A percentile compares a stretch with the other conserved stretches of the same genome.
These are phyloP conservation scores for Melanomma pulvis-pyrius DNA, from an alignment of 495 filamentous ascomycete genomes.

Conservation along the genomic window DNA sequence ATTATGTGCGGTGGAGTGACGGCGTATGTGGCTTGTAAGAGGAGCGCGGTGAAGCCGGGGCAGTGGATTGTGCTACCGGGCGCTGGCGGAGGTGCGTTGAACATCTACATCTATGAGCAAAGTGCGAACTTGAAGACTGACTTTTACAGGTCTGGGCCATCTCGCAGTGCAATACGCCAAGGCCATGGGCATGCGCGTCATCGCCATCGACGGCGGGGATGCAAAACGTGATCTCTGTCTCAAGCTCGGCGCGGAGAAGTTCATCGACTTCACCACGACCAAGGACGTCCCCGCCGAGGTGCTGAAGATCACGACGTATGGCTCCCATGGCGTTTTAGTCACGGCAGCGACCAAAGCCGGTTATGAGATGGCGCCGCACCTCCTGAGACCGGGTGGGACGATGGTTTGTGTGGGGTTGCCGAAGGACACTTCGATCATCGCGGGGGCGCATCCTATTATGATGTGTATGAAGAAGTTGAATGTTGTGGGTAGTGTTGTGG, in stretches of 20 bases:
- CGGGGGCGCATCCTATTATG: slow-evolving; percentile 38
- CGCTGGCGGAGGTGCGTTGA: slow-evolving; percentile 34
- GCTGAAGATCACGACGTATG: slow-evolving; percentile 38
- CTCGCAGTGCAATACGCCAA: slow-evolving; percentile 40
- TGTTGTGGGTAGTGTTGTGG: slow-evolving; percentile 41
- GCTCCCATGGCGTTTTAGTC: slow-evolving; percentile 40
- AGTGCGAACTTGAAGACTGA: neutral
- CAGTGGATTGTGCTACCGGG: slow-evolving; percentile 43
- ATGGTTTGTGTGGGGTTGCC: slow-evolving; percentile 36
- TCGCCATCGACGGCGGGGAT: slow-evolving; percentile 47
- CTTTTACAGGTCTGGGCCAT: slow-evolving; percentile 34
- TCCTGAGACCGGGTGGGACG: slow-evolving; percentile 41
- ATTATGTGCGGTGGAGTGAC: slow-evolving; percentile 46
- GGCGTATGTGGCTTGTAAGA: slow-evolving; percentile 42
- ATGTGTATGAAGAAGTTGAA: slow-evolving; percentile 38
- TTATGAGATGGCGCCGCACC: slow-evolving; percentile 32
- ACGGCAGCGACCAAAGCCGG: slow-evolving; percentile 33
- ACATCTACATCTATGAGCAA: neutral
- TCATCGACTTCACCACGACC: slow-evolving; percentile 45
- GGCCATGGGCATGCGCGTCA: slow-evolving; percentile 48
- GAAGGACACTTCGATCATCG: slow-evolving; percentile 29
- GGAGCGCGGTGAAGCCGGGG: slow-evolving; percentile 37
- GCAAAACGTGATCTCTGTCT: slow-evolving; percentile 43
- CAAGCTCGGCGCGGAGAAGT: slow-evolving; percentile 46
- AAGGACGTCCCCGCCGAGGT: slow-evolving; percentile 40